Conservation (phyloP, 2,329 filamentous ascomycete genomes). For the Cadophora luteo-olivacea region DNA sequence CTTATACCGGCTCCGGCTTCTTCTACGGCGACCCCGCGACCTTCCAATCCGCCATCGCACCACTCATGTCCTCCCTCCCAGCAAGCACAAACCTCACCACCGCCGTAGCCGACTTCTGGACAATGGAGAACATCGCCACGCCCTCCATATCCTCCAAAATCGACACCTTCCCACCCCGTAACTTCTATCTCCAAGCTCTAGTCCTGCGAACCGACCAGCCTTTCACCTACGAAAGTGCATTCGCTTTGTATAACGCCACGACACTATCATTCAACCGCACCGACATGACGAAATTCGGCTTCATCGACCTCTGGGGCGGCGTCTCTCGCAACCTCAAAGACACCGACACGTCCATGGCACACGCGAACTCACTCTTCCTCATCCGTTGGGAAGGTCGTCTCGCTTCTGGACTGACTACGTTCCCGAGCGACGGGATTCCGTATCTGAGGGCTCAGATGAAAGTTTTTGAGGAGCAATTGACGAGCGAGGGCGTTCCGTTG, state of each 20-base stretch:
- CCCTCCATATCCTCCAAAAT: constrained; percentile 8
- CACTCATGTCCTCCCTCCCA: constrained; percentile 14
- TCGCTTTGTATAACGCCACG: constrained; percentile 17
- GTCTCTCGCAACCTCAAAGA: constrained; percentile 9
- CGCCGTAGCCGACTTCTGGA: constrained; percentile 20
- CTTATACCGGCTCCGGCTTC: constrained; percentile 16
- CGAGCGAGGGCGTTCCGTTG: constrained; percentile 7
- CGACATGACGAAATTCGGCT: constrained; percentile 23
- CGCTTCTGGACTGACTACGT: constrained; percentile 13
- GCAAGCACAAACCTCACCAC: neutral
- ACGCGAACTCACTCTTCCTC: constrained; percentile 18
- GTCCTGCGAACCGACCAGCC: constrained; percentile 9
- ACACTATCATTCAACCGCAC: constrained; percentile 18
- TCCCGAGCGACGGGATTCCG: constrained; percentile 16
- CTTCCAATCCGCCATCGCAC: constrained; percentile 13
- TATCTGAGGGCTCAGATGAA: constrained; percentile 13
- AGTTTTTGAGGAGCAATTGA: constrained; percentile 15
- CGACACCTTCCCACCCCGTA: constrained; percentile 17
- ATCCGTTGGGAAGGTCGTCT: constrained; percentile 21
- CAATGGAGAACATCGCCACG: constrained; percentile 21
- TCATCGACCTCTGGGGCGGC: constrained; percentile 24
- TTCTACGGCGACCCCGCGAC: constrained; percentile 18
- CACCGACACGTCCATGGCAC: neutral
- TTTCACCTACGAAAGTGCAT: constrained; percentile 21
- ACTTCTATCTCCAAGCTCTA: constrained; percentile 22